Base-by-base conservation (phyloP, 768 basidiomycete species). In the Obba rivulosa region DNA sequence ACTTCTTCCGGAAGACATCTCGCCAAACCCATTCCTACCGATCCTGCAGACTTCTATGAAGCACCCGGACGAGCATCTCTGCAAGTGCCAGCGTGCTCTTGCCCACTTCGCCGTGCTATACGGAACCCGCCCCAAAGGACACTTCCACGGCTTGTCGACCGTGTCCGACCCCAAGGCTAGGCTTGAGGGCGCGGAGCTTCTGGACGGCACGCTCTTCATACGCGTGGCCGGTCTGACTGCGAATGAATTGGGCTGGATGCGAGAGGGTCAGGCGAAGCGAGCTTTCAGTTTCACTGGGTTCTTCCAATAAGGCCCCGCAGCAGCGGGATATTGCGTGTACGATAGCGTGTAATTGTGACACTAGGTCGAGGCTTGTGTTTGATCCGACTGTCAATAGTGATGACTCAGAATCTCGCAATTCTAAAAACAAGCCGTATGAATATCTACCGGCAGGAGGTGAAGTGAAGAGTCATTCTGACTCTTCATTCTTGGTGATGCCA, bases 141-240 rank as follows among this genome's bases (percentile, higher is more conserved):
- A 54, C 34, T 75, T 69, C 39, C 58, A 62, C 13, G 46, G 43
- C 13, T 42, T 53, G 3, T 53, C 48, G 10, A 44, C 54, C 1
- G 49, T 55, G 53, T 22, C 43, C n/a, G 45, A 18, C 14, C 10
- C 34, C 41, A 22, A 31, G 14, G 42, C 46, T 31, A 36, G 55
- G 64, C 62, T 83, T 34, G 66, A 70, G 13, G 82, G 76, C 17
- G 73, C 71, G 7, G 77, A 78, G 45, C 58, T 66, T 23, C 55
- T 79, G 13, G 85, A 87, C 58, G 85, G 85, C 8, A 77, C 76
- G 16, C 55, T 88, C 41, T 88, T 88, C 58, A 54, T 83, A 31
- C 68, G 83, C 40, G 67, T 69, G 0, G 83, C 81, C 4, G 73
- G 73, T 49, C 54, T 83, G 57, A 78, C 78, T 3, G 67, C 70